Base-by-base conservation (phyloP, 2,329 filamentous ascomycete species). In the Neonectria punicea region DNA sequence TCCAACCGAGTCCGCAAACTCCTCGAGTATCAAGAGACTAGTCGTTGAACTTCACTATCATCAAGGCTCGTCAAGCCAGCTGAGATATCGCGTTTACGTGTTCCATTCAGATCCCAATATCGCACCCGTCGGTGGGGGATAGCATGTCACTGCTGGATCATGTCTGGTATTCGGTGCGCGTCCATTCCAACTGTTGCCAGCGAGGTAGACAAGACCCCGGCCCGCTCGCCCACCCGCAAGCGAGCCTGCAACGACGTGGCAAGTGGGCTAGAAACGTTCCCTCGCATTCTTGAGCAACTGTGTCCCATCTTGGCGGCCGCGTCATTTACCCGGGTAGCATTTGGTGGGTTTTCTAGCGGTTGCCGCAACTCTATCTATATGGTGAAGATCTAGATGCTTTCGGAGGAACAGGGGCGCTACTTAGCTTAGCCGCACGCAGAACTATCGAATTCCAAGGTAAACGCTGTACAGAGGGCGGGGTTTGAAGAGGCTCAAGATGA, bases 241-340 rank as follows among this genome's bases (percentile, higher is more conserved):
- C 28, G n/a, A 36, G 18, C 20, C n/a, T 34, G 11, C 30, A 20
- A n/a, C 25, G 14, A 32, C 16, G 25, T 30, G 25, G 46, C 25
- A 14, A 14, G 25, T 16, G 8, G 44, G 13, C 7, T n/a, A 13
- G 20, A n/a, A 8, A n/a, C 11, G 9, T 49, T 8, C 14, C 9
- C 11, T 32, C 16, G 20, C 49, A 20, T 51, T 51, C 30, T 30
- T 34, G 5, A 34, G n/a, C 49, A 10, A 9, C 13, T 32, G 10
- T 22, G n/a, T 11, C 16, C 25, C 25, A 30, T 14, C 30, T n/a
- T 34, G 10, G n/a, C 18, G 5, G 49, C 49, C n/a, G 18, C n/a
- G n/a, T 7, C n/a, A 34, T 51, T 51, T 51, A 51, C 49, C 49
- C 49, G n/a, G 49, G 16, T 6, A 51, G 10, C n/a, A n/a, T 51